Percentiles rank a stretch among this genome's conserved stretches.
These are phyloP conservation scores for Chrysoporthe deuterocubensis DNA, from an alignment of 2,329 filamentous ascomycete species.

Conservation along the genomic window DNA sequence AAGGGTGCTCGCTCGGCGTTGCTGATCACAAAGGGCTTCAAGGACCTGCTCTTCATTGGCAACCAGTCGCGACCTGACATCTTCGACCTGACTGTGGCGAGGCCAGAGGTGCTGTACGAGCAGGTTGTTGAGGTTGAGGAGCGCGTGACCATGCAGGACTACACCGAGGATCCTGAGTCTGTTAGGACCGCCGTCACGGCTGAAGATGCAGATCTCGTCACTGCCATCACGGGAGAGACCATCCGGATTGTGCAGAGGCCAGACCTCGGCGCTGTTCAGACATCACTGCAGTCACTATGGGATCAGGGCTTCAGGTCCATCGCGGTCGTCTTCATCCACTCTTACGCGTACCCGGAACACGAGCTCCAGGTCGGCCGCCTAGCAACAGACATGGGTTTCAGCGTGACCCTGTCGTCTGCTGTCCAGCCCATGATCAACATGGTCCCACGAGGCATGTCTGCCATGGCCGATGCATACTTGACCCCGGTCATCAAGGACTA, in stretches of 20 bases:
- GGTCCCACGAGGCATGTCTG: slow-evolving; percentile 49
- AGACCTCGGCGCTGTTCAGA: slow-evolving; percentile 13
- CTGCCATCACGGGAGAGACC: slow-evolving; percentile 22
- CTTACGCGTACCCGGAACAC: slow-evolving; percentile 71
- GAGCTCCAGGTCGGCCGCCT: slow-evolving; percentile 43
- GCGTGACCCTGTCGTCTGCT: slow-evolving; percentile 42
- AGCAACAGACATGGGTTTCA: slow-evolving; percentile 47
- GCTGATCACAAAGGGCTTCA: slow-evolving; percentile 34
- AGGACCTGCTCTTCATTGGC: slow-evolving; percentile 37
- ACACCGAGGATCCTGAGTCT: slow-evolving; percentile 24
- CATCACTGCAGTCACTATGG: slow-evolving; percentile 17
- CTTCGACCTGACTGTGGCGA: slow-evolving; percentile 34
- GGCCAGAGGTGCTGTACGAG: slow-evolving; percentile 28
- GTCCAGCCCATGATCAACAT: slow-evolving; percentile 49
- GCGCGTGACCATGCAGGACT: slow-evolving; percentile 28
- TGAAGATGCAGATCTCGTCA: slow-evolving; percentile 15
- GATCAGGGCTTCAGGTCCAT: slow-evolving; percentile 49
- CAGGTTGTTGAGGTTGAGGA: slow-evolving; percentile 29
- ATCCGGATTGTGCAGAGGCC: slow-evolving; percentile 23
- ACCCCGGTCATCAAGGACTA: slow-evolving; percentile 48
- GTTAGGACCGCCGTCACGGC: slow-evolving; percentile 2
- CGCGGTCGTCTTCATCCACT: slow-evolving; percentile 72
- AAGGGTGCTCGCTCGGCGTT: slow-evolving; percentile 28
- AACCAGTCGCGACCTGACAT: slow-evolving; percentile 39
- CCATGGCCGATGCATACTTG: slow-evolving; percentile 49